Conservation (phyloP, 129 eudicot genomes). For the Tagetes erecta region DNA sequence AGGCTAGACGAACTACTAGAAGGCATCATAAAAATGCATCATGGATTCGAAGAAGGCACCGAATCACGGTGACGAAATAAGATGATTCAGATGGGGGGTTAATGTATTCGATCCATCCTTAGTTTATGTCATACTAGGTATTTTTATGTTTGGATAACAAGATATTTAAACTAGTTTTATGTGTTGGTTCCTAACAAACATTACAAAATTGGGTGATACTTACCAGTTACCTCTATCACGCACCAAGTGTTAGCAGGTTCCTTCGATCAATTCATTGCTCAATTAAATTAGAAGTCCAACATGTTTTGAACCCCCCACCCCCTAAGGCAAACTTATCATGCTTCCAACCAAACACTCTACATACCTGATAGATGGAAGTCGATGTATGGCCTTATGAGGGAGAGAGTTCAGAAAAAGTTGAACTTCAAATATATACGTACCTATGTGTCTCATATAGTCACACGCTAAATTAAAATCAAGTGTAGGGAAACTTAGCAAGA, state of each 20-base stretch:
- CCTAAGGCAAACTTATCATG: slow-evolving; percentile 5
- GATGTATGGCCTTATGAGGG: slow-evolving; percentile 22
- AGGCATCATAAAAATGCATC: too few species aligned
- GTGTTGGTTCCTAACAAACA: not conserved
- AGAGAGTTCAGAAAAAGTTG: slow-evolving; percentile 40
- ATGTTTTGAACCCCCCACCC: slow-evolving; percentile 24
- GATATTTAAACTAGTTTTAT: too few species aligned
- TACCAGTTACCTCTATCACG: slow-evolving; percentile 10
- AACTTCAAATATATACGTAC: slow-evolving; percentile 14
- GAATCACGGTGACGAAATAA: too few species aligned
- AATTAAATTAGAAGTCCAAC: slow-evolving; percentile 25
- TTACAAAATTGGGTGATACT: not conserved
- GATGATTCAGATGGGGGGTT: too few species aligned
- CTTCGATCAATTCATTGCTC: too few species aligned
- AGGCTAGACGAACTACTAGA: too few species aligned
- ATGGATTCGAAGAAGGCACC: too few species aligned
- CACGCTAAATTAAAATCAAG: not conserved
- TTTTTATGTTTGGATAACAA: too few species aligned
- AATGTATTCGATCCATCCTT: too few species aligned
- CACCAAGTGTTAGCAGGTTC: not conserved
- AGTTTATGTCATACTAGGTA: too few species aligned
- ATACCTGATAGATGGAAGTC: not conserved
- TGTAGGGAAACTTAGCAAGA: too few species aligned
- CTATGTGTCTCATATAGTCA: not conserved
- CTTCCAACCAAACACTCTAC: not conserved